Percentiles rank a stretch among this genome's conserved stretches.
These are phyloP conservation scores for Russula lepida DNA, from an alignment of 768 basidiomycete genomes.

Conservation along the genomic window DNA sequence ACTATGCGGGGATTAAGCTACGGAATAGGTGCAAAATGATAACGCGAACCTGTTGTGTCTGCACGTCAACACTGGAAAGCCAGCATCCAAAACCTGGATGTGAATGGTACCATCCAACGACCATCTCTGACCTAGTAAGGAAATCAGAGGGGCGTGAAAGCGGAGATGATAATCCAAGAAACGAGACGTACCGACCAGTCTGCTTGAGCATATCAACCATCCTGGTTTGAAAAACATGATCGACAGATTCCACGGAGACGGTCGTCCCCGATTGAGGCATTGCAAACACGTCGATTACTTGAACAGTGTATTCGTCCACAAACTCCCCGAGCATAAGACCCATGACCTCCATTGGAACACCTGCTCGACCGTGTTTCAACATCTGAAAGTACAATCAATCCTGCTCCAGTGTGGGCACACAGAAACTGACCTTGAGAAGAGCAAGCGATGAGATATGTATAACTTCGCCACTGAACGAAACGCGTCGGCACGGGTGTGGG, in stretches of 20 bases:
- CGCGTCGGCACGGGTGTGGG: slow-evolving; percentile 3
- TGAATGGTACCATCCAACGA: slow-evolving; percentile 99
- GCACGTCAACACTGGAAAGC: slow-evolving; percentile 97
- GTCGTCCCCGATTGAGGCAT: slow-evolving; percentile 99
- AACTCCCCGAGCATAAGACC: slow-evolving; percentile 96
- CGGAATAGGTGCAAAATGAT: not conserved
- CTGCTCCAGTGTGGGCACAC: not conserved
- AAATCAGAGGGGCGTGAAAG: not conserved
- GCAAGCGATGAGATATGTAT: slow-evolving; percentile 97
- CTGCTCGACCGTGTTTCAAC: slow-evolving; percentile 97
- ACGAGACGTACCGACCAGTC: slow-evolving; percentile 72
- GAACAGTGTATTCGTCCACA: slow-evolving; percentile 93
- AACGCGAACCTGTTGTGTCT: slow-evolving; percentile 82
- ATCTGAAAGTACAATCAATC: slow-evolving; percentile 50
- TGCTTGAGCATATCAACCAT: slow-evolving; percentile 99
- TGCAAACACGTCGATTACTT: slow-evolving; percentile 94
- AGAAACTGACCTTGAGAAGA: slow-evolving; percentile 74
- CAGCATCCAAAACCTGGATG: slow-evolving; percentile 99
- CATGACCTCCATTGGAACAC: slow-evolving; percentile 99
- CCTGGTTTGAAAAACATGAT: slow-evolving; percentile 96
- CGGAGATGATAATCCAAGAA: not conserved
- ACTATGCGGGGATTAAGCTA: slow-evolving; percentile 39
- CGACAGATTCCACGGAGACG: slow-evolving; percentile 95
- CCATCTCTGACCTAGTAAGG: slow-evolving; percentile 75
- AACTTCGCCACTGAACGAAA: slow-evolving; percentile 64